These are phyloP conservation scores for Colletotrichum sp. DNA, from an alignment of 2,329 filamentous ascomycete species.

Conservation along the genomic window DNA sequence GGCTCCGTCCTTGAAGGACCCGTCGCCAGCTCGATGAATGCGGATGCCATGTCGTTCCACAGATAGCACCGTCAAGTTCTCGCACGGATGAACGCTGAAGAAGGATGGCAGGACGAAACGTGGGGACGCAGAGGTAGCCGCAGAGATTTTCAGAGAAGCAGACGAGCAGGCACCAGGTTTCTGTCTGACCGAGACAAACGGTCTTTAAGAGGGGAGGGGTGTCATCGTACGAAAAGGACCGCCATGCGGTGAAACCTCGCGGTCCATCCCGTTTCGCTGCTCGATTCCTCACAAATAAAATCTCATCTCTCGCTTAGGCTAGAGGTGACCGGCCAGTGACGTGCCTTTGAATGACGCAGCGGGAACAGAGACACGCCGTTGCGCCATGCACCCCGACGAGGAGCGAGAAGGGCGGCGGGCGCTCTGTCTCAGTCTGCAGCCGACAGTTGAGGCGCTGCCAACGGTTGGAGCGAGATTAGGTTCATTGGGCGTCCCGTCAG, in stretches of 20 bases:
- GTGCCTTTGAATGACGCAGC: not conserved
- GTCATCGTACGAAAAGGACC: not conserved
- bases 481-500: not conserved
- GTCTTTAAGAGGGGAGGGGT: not conserved
- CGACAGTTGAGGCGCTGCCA: conserved; percentile 10
- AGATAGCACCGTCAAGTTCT: not conserved
- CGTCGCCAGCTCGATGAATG: not conserved
- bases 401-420: not conserved
- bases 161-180: not conserved
- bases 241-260: not conserved
- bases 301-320: not conserved
- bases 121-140: not conserved
- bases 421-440: conserved; percentile 1
- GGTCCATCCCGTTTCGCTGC: not conserved
- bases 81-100: not conserved
- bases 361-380: not conserved
- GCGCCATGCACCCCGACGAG: not conserved
- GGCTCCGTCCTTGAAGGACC: not conserved
- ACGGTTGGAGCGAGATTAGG: not conserved
- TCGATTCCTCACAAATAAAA: not conserved
- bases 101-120: not conserved
- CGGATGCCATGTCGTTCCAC: not conserved
- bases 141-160: not conserved
- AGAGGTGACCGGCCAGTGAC: not conserved
- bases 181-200: not conserved